A percentile compares a stretch with the other conserved stretches of the same genome.
phyloP scores from a whole-genome alignment of 768 basidiomycete genomes.

The Mycena haematopus region DNA sequence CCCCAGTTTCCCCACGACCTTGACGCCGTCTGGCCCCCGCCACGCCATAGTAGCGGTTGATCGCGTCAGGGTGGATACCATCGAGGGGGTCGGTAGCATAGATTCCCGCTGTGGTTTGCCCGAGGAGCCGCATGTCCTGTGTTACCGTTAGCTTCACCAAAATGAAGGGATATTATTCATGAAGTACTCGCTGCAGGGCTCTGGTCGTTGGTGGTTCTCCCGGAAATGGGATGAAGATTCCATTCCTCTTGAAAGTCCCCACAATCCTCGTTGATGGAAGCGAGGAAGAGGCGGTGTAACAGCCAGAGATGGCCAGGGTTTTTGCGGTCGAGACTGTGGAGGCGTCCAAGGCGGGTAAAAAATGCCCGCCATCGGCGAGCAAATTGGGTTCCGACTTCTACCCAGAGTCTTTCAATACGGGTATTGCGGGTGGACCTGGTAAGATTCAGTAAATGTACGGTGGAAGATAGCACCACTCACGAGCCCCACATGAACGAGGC shows the following conservation, averaged over 20 bases:
- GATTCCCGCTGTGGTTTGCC: not conserved
- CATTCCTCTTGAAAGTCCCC: too few relatives aligned
- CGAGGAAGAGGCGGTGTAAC: not conserved
- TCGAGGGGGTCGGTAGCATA: not conserved
- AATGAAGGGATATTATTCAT: too few relatives aligned
- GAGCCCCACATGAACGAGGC: too few relatives aligned
- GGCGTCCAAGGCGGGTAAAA: not conserved
- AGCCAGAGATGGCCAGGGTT: conserved; percentile 12
- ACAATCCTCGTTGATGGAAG: too few relatives aligned
- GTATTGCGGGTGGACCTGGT: conserved; percentile 8
- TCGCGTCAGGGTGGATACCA: conserved; percentile 9
- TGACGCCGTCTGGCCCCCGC: not conserved
- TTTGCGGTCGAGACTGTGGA: not conserved
- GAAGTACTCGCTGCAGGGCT: conserved; percentile 3
- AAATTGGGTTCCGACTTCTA: conserved; percentile 15
- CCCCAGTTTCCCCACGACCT: not conserved
- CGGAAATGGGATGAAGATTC: conserved; percentile 29
- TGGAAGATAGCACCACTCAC: not conserved
- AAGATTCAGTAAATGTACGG: conserved; percentile 25
- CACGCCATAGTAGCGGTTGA: conserved; percentile 10
- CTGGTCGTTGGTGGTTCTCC: conserved; percentile 19
- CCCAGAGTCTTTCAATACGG: conserved; percentile 14
- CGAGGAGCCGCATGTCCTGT: not conserved
- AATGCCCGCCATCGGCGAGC: conserved; percentile 11
- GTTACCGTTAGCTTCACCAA: too few relatives aligned